Evolutionary conservation across 768 basidiomycete genomes (phyloP).

Genomic region (Termitomyces sp.): DNA sequence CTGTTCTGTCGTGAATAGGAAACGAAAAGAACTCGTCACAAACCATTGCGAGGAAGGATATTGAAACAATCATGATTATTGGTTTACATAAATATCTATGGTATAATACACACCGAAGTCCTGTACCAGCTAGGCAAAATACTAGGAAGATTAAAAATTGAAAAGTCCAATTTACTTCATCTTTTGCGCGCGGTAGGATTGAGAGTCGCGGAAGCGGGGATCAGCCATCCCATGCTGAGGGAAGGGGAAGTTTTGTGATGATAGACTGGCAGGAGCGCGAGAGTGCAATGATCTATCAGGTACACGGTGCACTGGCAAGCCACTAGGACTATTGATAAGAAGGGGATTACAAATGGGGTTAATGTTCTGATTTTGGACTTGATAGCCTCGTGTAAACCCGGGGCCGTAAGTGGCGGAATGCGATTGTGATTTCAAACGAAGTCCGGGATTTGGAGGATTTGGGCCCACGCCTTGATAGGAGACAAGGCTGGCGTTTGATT

Average conservation of each 20-base stretch:
- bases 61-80: neutral
- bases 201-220: neutral
- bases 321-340: neutral
- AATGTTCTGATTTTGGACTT: constrained; percentile 14
- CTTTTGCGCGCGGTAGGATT: neutral
- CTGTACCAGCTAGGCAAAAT: neutral
- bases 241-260: neutral
- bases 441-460: neutral
- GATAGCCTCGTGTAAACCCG: constrained; percentile 5
- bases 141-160: neutral
- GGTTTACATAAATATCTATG: neutral
- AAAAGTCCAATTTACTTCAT: neutral
- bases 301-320: neutral
- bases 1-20: too few species aligned
- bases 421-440: neutral
- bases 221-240: neutral
- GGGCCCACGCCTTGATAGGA: neutral
- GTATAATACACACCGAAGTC: neutral
- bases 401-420: neutral
- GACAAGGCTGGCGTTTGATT: neutral
- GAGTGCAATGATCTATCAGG: neutral
- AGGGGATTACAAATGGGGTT: constrained; percentile 7
- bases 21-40: neutral
- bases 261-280: neutral
- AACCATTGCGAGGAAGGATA: neutral